Conservation (phyloP, 441 rosid genomes). For the Rhodomyrtus psidioides region DNA sequence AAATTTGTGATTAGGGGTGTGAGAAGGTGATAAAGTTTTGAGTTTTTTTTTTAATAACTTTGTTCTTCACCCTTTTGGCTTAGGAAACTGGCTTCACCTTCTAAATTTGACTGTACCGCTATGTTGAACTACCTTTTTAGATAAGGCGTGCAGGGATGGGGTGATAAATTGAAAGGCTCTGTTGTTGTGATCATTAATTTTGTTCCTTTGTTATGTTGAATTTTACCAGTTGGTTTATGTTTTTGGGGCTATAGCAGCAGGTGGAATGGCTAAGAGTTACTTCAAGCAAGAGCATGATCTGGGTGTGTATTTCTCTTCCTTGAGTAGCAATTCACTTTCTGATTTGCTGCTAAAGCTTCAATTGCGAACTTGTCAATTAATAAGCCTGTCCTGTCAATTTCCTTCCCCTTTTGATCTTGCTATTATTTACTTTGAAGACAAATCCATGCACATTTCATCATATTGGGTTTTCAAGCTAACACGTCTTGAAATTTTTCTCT, state of each 20-base stretch:
- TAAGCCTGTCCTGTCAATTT: neutral
- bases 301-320: conserved; percentile 24
- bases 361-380: neutral
- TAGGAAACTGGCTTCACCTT: neutral
- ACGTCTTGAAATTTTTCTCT: neutral
- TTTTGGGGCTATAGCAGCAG: conserved; percentile 8
- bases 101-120: neutral
- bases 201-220: neutral
- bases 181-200: neutral
- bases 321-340: neutral
- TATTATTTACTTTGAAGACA: neutral
- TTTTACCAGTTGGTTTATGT: neutral
- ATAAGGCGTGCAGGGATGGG: neutral
- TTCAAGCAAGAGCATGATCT: conserved; percentile 77
- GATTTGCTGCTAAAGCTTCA: neutral
- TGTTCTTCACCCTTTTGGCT: neutral
- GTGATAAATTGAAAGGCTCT: too few relatives aligned
- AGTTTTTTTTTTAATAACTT: neutral
- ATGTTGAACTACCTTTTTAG: neutral
- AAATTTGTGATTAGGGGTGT: neutral
- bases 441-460: neutral
- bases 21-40: neutral
- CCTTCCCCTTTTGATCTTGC: neutral
- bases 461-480: conserved; percentile 6
- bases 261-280: conserved; percentile 49